Evolutionary conservation across 148 eudicot species (phyloP), one percentile per base, ranked within the genome.

Genomic region (Heliamphora exappendiculata): DNA sequence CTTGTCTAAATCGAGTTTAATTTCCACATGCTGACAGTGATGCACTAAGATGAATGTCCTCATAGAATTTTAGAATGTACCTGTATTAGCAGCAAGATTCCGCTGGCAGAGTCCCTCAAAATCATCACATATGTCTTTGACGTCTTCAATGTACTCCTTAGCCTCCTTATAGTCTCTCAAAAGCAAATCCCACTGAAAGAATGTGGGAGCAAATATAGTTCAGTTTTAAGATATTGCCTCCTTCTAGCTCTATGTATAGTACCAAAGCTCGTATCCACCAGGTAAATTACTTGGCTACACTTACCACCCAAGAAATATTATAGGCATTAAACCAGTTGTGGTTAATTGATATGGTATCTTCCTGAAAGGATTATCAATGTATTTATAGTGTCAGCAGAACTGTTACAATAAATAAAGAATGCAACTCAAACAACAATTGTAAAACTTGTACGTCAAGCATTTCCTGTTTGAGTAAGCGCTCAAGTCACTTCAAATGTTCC

Each of bases 281-380:
- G 65, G 31, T 76, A 44, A 69, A 54, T 42, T 72, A 60, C 47
- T 68, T 74, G 71, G 39, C 33, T 69, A 17, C 37, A 84, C 97
- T 89, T 87, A 96, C 99, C 98, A 96, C 98, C 90, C 92, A 96
- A 42, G 86, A 81, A 58, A 96, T 84, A 74, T 96, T 93, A 84
- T 91, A 87, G 69, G 87, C 94, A 87, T 93, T 96, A 80, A 96
- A 96, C 99, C 99, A 96, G 84, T 96, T 96, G 91, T 96, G 99
- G 78, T 96, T 96, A 69, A 96, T 96, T 37, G 99, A 96, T 81
- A 96, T 88, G 20, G 94, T 84, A 72, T 96, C 99, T 76, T 93
- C 99, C 99, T 93, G 94, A 63, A 86, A 89, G 24, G 47, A 72
- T 28, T 50, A 37, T 22, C 75, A 75, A 63, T 59, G 54, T 24